Evolutionary conservation across 768 basidiomycete species (phyloP), one percentile per base, ranked within the genome.

Genomic region (Suillus tomentosus): DNA sequence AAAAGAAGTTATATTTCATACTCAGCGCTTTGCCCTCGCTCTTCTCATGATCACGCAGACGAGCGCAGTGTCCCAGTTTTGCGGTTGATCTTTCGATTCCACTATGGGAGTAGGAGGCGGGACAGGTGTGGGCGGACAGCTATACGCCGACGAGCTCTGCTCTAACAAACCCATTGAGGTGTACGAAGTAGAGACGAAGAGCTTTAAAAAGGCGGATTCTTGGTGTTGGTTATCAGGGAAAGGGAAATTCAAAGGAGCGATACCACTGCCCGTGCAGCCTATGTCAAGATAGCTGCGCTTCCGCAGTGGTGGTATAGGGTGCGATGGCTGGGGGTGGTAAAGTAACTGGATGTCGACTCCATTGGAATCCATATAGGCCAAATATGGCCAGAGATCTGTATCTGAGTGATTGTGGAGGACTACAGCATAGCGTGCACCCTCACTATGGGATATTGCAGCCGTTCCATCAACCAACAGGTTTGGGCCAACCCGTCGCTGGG

Each of bases 321-420:
- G 57, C 40, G 75, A 73, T 11, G 78, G 74, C 53, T 77, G 79
- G 6, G 87, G 83, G 56, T 82, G 82, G 71, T 86, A 85, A n/a
- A 87, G 72, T 62, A 85, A 78, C 62, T 80, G 82, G 65, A 85
- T 84, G 59, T 78, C 79, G 64, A 86, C 83, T 47, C 78, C 82
- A 61, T 79, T 81, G 3, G 85, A 81, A 68, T 88, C 85, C 84
- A 88, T 84, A 70, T 84, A 86, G 1, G 81, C 80, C 40, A 88
- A 78, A 70, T 86, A 87, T 39, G 87, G 85, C 87, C 86, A 88
- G 36, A 88, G 79, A 70, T 85, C 82, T 62, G 73, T 67, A 66
- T 81, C 78, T 2, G 86, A 80, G 43, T 76, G 71, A 66, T 88
- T 87, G 64, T 77, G 80, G 27, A 88, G 71, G 42, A 81, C 74